A percentile compares a stretch with the other conserved stretches of the same genome.
Conservation (phyloP, 2,329 filamentous ascomycete genomes). For the Cryoendolithus antarcticus region DNA sequence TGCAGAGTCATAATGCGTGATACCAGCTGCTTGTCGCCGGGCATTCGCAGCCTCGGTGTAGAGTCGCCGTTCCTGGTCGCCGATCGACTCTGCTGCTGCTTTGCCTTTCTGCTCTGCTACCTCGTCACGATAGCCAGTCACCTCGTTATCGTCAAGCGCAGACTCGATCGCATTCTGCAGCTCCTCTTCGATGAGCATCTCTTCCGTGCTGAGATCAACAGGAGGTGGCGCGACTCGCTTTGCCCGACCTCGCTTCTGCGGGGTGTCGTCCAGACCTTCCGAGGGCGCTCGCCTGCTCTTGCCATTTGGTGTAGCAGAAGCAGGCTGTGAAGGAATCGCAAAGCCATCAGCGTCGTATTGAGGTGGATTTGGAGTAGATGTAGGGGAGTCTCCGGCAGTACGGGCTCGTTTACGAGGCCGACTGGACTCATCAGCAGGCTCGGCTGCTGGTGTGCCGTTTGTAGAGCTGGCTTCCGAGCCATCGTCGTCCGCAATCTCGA, state of each 20-base stretch:
- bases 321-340: conserved; percentile 23
- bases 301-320: conserved; percentile 7
- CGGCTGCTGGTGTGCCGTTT: conserved; percentile 3
- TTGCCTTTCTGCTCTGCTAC: conserved; percentile 19
- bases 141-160: conserved; percentile 19
- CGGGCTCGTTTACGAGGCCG: conserved; percentile 4
- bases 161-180: conserved; percentile 33
- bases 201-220: conserved; percentile 29
- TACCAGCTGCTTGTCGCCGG: conserved; percentile 34
- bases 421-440: conserved; percentile 1
- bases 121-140: conserved; percentile 16
- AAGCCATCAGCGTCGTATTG: conserved; percentile 31
- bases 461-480: conserved; percentile 6
- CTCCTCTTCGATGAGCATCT: conserved; percentile 35
- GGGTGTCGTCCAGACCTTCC: conserved; percentile 8
- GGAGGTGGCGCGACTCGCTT: conserved; percentile 19
- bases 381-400: background rate
- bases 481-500: conserved; percentile 8
- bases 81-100: conserved; percentile 13
- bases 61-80: conserved; percentile 15
- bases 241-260: conserved; percentile 24
- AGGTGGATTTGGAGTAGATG: conserved; percentile 7
- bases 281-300: conserved; percentile 8
- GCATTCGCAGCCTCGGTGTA: conserved; percentile 37
- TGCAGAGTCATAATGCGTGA: conserved; percentile 27